A percentile compares a stretch with the other conserved stretches of the same genome.
phyloP scores from a whole-genome alignment of 495 filamentous ascomycete genomes.

The Xylaria scruposa region DNA sequence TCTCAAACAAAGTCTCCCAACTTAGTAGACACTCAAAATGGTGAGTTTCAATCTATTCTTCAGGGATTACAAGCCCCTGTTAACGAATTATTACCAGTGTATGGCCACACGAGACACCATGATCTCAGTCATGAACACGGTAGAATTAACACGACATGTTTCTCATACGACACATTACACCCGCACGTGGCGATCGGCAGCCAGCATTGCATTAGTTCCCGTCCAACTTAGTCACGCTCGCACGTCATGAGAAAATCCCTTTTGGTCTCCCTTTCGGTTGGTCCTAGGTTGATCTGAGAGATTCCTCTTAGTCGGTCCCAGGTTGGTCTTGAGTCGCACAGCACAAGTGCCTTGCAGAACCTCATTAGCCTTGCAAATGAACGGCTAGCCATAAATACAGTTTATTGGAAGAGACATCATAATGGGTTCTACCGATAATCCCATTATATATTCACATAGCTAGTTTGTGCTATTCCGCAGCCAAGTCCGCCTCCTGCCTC shows the following conservation, averaged over 20 bases:
- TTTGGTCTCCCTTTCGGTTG: background rate
- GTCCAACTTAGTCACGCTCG: background rate
- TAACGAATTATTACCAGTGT: background rate
- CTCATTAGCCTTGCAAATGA: background rate
- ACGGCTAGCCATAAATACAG: background rate
- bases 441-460: too few relatives aligned
- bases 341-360: background rate
- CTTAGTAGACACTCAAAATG: background rate
- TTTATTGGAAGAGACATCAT: background rate
- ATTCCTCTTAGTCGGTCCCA: background rate
- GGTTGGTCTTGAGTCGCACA: background rate
- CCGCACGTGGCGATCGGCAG: background rate
- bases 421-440: too few relatives aligned
- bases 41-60: background rate
- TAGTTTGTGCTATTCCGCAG: too few relatives aligned
- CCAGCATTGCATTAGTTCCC: slow-evolving; percentile 12
- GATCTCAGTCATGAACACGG: background rate
- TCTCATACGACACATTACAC: background rate
- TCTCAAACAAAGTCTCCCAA: background rate
- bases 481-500: too few relatives aligned
- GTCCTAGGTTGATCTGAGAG: background rate
- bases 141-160: background rate
- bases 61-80: background rate
- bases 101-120: background rate
- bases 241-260: background rate